These are phyloP conservation scores for Fusarium verrucosum DNA, from an alignment of 2,329 filamentous ascomycete species.

Conservation along the genomic window DNA sequence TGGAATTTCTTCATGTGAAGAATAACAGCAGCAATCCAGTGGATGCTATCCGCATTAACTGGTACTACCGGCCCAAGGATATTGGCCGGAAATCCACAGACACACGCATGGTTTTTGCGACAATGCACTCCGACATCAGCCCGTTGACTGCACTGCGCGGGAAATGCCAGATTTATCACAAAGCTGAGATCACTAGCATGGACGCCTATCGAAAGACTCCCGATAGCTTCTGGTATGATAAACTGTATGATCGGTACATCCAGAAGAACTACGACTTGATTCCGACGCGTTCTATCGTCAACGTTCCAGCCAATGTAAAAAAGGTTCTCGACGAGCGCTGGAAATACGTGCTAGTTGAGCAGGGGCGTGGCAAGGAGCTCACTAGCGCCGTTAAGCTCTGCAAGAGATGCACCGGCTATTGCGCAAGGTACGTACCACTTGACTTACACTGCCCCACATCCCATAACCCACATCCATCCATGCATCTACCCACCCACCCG, in stretches of 20 bases:
- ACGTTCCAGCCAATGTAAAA: constrained; percentile 94
- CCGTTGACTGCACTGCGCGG: constrained; percentile 91
- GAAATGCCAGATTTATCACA: constrained; percentile 90
- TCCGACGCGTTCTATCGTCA: constrained; percentile 90
- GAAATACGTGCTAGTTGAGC: constrained; percentile 95
- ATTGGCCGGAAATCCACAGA: constrained; percentile 92
- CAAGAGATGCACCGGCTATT: constrained; percentile 91
- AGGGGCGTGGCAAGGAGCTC: constrained; percentile 91
- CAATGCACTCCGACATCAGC: constrained; percentile 98
- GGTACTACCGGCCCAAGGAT: constrained; percentile 97
- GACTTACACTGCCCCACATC: constrained; percentile 28
- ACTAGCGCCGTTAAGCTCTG: constrained; percentile 96
- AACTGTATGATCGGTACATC: constrained; percentile 97
- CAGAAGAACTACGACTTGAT: constrained; percentile 98
- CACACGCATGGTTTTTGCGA: constrained; percentile 89
- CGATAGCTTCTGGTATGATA: constrained; percentile 96
- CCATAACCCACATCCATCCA: too few relatives aligned
- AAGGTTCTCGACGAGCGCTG: constrained; percentile 95
- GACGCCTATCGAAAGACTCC: constrained; percentile 85
- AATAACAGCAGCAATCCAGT: constrained; percentile 78
- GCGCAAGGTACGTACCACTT: constrained; percentile 75
- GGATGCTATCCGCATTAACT: constrained; percentile 92
- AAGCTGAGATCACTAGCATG: constrained; percentile 82
- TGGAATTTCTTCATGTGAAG: constrained; percentile 92
- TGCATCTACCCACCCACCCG: too few relatives aligned